Conservation (phyloP, 179 eudicot species). For the Nepenthes alata region DNA sequence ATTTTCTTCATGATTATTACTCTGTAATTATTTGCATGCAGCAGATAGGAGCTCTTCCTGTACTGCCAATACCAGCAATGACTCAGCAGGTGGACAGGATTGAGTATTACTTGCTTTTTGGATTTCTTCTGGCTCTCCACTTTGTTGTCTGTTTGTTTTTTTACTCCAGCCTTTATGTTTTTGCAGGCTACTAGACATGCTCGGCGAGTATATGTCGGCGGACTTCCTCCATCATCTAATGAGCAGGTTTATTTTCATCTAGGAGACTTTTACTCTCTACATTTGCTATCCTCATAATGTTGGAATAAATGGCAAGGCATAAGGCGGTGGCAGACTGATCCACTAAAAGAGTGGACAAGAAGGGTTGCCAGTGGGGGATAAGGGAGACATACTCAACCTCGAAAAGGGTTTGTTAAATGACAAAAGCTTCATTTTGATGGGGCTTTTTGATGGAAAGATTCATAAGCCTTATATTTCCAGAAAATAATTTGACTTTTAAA, state of each 20-base stretch:
- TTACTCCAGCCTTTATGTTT: slow-evolving; percentile 2
- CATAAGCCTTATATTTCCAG: too few relatives aligned
- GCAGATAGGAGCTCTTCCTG: slow-evolving; percentile 36
- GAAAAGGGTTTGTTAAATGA: too few relatives aligned
- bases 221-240: slow-evolving; percentile 42
- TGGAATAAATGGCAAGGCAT: too few relatives aligned
- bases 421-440: too few relatives aligned
- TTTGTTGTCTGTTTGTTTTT: slow-evolving; percentile 1
- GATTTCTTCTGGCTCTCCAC: background rate
- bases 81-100: slow-evolving; percentile 36
- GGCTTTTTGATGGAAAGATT: too few relatives aligned
- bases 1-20: background rate
- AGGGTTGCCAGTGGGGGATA: too few relatives aligned
- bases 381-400: too few relatives aligned
- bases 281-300: too few relatives aligned
- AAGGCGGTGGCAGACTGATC: too few relatives aligned
- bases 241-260: slow-evolving; percentile 25
- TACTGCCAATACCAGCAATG: slow-evolving; percentile 50
- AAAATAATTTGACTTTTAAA: too few relatives aligned
- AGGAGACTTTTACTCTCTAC: background rate
- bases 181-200: slow-evolving; percentile 47
- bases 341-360: too few relatives aligned
- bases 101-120: background rate
- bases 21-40: slow-evolving; percentile 7
- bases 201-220: slow-evolving; percentile 44